Percentiles rank a stretch among this genome's conserved stretches.
Evolutionary conservation across 345 rosid genomes (phyloP).

Genomic region (Moricandia arvensis): DNA sequence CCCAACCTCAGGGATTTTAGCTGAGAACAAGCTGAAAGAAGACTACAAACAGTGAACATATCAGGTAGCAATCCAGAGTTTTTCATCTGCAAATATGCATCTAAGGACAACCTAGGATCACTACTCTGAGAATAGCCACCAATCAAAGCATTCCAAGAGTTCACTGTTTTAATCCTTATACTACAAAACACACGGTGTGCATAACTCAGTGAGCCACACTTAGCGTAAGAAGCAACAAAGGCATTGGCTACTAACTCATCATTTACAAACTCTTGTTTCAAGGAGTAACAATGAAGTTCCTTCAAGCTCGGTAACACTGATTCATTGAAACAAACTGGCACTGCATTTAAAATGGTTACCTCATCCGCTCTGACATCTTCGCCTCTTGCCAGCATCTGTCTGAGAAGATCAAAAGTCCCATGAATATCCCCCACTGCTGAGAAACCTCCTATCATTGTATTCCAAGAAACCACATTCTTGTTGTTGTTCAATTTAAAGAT

Average conservation of each 20-base stretch:
- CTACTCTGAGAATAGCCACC: slow-evolving; percentile 53
- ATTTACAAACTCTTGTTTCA: slow-evolving; percentile 46
- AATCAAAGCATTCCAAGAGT: slow-evolving; percentile 73
- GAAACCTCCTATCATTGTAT: slow-evolving; percentile 52
- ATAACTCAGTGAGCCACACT: slow-evolving; percentile 43
- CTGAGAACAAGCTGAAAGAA: slow-evolving; percentile 55
- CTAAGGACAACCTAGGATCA: slow-evolving; percentile 49
- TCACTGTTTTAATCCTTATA: slow-evolving; percentile 47
- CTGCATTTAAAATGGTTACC: slow-evolving; percentile 53
- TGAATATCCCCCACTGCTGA: slow-evolving; percentile 41
- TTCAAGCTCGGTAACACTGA: slow-evolving; percentile 46
- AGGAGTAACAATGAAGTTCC: slow-evolving; percentile 62
- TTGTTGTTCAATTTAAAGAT: slow-evolving; percentile 43
- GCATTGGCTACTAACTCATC: slow-evolving; percentile 56
- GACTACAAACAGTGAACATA: slow-evolving; percentile 51
- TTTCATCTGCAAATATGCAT: slow-evolving; percentile 46
- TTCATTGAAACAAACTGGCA: slow-evolving; percentile 44
- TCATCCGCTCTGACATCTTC: slow-evolving; percentile 40
- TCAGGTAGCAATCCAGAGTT: slow-evolving; percentile 49
- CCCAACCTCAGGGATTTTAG: slow-evolving; percentile 45
- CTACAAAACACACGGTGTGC: slow-evolving; percentile 44
- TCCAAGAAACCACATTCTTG: slow-evolving; percentile 66
- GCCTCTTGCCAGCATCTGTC: slow-evolving; percentile 44
- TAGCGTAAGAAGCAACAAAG: slow-evolving; percentile 58
- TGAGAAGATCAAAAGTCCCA: slow-evolving; percentile 43